A percentile compares a stretch with the other conserved stretches of the same genome.
These are phyloP conservation scores for Leccinum pellstonianum DNA, from an alignment of 768 basidiomycete genomes.

Conservation along the genomic window DNA sequence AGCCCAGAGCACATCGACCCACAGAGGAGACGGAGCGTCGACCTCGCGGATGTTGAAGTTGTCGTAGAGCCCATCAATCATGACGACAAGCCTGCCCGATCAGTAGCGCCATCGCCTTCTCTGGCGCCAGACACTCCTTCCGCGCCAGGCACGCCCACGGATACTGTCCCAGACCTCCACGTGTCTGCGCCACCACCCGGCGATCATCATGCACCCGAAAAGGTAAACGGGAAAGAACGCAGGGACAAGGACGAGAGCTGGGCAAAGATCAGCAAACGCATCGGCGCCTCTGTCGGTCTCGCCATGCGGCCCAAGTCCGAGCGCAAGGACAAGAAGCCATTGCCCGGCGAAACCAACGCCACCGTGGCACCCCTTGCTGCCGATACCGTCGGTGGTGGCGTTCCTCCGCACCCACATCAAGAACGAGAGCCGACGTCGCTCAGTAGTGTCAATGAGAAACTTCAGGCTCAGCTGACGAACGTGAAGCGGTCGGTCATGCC, in stretches of 20 bases:
- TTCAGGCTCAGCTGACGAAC: slow-evolving; percentile 25
- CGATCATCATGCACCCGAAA: slow-evolving; percentile 36
- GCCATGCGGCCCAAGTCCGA: slow-evolving; percentile 35
- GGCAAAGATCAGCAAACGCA: slow-evolving; percentile 63
- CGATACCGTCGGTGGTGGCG: slow-evolving; percentile 2
- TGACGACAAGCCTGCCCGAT: slow-evolving; percentile 2
- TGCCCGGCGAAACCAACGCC: slow-evolving; percentile 4
- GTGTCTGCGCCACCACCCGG: slow-evolving; percentile 19
- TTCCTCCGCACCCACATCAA: background rate
- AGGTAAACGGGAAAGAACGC: slow-evolving; percentile 36
- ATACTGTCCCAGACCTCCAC: slow-evolving; percentile 3
- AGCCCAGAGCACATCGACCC: slow-evolving; percentile 23
- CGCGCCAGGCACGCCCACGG: slow-evolving; percentile 17
- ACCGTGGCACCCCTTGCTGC: slow-evolving; percentile 11
- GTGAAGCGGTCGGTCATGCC: slow-evolving; percentile 28
- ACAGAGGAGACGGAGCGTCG: slow-evolving; percentile 34
- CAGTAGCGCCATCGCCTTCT: slow-evolving; percentile 2
- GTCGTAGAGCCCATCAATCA: slow-evolving; percentile 9
- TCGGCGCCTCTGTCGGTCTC: slow-evolving; percentile 58
- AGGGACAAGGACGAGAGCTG: slow-evolving; percentile 48
- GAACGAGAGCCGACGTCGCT: slow-evolving; percentile 26
- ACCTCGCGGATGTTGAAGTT: slow-evolving; percentile 36
- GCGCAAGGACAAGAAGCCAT: slow-evolving; percentile 35
- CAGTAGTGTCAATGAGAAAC: slow-evolving; percentile 26
- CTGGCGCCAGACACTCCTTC: slow-evolving; percentile 11